Evolutionary conservation across 495 filamentous ascomycete genomes (phyloP).

Genomic region (Hypoxylon lenormandii): DNA sequence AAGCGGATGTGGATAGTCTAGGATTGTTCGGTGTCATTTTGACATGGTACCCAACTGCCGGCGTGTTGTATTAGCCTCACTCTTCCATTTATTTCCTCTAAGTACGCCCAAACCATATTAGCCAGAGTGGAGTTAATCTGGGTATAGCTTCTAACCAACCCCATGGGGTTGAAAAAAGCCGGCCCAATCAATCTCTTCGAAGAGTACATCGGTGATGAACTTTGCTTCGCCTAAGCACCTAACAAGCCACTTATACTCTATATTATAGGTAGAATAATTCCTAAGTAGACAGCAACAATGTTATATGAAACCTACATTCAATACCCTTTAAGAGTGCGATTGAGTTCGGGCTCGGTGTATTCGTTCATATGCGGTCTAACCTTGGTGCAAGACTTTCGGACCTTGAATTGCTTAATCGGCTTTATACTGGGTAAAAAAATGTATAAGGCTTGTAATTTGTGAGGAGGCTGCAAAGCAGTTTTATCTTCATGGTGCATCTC

Average conservation of each 20-base stretch:
- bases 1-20: background rate
- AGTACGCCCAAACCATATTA: constrained; percentile 30
- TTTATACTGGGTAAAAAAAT: too few relatives aligned
- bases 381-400: too few relatives aligned
- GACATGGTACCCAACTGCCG: constrained; percentile 20
- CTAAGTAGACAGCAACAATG: background rate
- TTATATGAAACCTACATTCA: too few relatives aligned
- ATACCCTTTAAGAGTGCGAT: too few relatives aligned
- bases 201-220: too few relatives aligned
- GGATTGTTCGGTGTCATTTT: background rate
- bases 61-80: background rate
- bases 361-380: too few relatives aligned
- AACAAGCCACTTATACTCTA: too few relatives aligned
- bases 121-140: constrained; percentile 28
- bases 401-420: too few relatives aligned
- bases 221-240: background rate
- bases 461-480: too few relatives aligned
- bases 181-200: constrained; percentile 17
- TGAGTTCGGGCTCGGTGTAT: too few relatives aligned
- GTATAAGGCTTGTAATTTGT: too few relatives aligned
- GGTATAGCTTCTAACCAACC: constrained; percentile 27
- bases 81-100: constrained; percentile 5
- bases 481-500: too few relatives aligned
- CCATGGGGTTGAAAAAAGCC: constrained; percentile 30
- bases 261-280: background rate